Evolutionary conservation across 2,329 filamentous ascomycete genomes (phyloP).

Genomic region (Fusarium stilboides): DNA sequence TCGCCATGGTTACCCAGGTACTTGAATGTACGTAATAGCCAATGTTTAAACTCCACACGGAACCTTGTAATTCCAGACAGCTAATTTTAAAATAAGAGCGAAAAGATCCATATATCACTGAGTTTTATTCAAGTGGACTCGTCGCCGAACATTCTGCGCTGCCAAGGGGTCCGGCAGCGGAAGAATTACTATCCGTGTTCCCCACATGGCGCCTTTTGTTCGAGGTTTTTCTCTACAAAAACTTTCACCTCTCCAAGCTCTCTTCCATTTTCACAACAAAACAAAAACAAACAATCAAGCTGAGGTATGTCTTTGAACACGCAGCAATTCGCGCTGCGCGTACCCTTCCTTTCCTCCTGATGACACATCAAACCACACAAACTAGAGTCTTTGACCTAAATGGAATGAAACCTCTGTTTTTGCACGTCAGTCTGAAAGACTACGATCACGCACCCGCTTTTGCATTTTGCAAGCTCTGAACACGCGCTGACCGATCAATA

Average conservation of each 20-base stretch:
- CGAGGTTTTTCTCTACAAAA: constrained; percentile 50
- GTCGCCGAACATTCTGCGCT: constrained; percentile 33
- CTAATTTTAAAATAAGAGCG: constrained; percentile 6
- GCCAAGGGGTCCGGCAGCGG: constrained; percentile 18
- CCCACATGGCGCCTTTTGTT: constrained; percentile 47
- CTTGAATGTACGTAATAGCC: background rate
- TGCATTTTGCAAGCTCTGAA: constrained; percentile 21
- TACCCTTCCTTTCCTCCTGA: constrained; percentile 67
- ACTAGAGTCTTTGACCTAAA: constrained; percentile 97
- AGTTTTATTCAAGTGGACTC: constrained; percentile 32
- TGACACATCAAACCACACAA: constrained; percentile 90
- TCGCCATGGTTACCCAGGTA: background rate
- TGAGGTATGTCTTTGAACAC: constrained; percentile 46
- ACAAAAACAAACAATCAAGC: constrained; percentile 42
- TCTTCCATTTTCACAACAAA: constrained; percentile 42
- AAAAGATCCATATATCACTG: constrained; percentile 31
- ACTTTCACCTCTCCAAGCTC: constrained; percentile 37
- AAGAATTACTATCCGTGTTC: constrained; percentile 34
- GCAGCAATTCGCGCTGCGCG: constrained; percentile 26
- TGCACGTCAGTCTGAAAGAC: constrained; percentile 92
- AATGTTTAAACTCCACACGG: constrained; percentile 1
- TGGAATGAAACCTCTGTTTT: constrained; percentile 84
- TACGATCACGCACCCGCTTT: constrained; percentile 42
- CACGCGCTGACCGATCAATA: constrained; percentile 50
- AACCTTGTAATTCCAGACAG: constrained; percentile 1